These are phyloP conservation scores for Urochloa ruziziensis DNA, from an alignment of 176 grass and related monocot species.

Conservation along the genomic window DNA sequence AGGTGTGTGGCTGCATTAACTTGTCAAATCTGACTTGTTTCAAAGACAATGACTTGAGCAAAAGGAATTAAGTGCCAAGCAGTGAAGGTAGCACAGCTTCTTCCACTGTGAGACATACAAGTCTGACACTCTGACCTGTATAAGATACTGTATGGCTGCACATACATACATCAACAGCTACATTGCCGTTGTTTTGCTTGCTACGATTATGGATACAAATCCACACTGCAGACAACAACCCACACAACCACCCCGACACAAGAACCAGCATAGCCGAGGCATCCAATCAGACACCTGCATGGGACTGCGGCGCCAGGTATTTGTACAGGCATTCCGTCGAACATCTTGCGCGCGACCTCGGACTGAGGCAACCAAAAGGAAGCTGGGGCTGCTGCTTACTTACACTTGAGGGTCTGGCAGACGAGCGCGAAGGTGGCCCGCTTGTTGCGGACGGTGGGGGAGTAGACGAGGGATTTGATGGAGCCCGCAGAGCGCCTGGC, in stretches of 20 bases:
- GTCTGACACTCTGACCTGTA: not conserved
- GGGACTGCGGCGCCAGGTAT: not conserved
- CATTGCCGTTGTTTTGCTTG: not conserved
- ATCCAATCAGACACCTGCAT: not conserved
- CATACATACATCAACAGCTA: not conserved
- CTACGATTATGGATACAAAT: not conserved
- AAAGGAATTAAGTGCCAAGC: not conserved
- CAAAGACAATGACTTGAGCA: not conserved
- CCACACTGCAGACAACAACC: not conserved
- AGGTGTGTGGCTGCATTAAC: not conserved
- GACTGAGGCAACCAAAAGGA: not conserved
- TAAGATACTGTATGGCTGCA: not conserved
- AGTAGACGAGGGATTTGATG: slow-evolving; percentile 88
- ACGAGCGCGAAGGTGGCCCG: slow-evolving; percentile 88
- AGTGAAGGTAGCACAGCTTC: not conserved
- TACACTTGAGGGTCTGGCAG: slow-evolving; percentile 95
- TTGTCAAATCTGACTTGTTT: not conserved
- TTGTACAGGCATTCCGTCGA: slow-evolving; percentile 36
- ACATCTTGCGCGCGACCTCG: slow-evolving; percentile 7
- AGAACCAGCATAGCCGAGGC: not conserved
- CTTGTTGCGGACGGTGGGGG: slow-evolving; percentile 83
- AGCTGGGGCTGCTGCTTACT: not conserved
- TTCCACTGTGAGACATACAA: not conserved
- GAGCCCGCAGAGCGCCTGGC: slow-evolving; percentile 53
- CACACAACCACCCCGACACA: not conserved